Percentiles rank a stretch among this genome's conserved stretches.
These are phyloP conservation scores for Xylaria sp. DNA, from an alignment of 2,329 filamentous ascomycete species.

Conservation along the genomic window DNA sequence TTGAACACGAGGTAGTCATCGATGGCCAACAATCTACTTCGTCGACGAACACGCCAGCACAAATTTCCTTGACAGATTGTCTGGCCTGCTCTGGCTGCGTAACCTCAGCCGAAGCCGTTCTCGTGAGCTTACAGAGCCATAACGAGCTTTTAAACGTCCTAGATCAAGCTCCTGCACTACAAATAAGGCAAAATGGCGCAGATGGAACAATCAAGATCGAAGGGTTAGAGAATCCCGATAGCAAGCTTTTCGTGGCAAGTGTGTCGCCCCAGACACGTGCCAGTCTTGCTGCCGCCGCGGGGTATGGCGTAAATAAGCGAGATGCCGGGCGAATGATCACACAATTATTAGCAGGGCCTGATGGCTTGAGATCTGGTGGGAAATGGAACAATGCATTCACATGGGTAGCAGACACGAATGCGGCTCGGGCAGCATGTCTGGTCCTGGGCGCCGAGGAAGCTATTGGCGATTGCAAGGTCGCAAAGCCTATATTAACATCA, in stretches of 20 bases:
- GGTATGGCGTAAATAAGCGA: conserved; percentile 73
- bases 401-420: conserved; percentile 92
- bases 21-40: conserved; percentile 74
- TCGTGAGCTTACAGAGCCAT: conserved; percentile 94
- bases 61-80: conserved; percentile 97
- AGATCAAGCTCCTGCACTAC: conserved; percentile 70
- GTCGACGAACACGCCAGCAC: conserved; percentile 71
- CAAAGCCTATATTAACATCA: conserved; percentile 79
- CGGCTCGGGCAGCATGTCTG: conserved; percentile 83
- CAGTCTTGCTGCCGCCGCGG: conserved; percentile 85
- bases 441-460: conserved; percentile 81
- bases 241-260: conserved; percentile 87
- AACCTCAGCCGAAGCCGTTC: conserved; percentile 95
- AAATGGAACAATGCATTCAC: conserved; percentile 80
- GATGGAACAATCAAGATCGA: conserved; percentile 55
- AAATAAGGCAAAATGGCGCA: conserved; percentile 43
- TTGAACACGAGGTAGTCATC: conserved; percentile 87
- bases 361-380: conserved; percentile 76
- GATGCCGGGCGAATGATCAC: conserved; percentile 85
- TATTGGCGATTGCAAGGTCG: conserved; percentile 52
- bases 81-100: conserved; percentile 98
- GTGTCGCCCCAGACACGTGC: conserved; percentile 92
- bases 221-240: conserved; percentile 67
- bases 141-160: conserved; percentile 87
- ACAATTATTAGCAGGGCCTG: conserved; percentile 76